Evolutionary conservation across 192 early-diverging fungal genomes (phyloP).

Genomic region (Radiomyces spectabilis): DNA sequence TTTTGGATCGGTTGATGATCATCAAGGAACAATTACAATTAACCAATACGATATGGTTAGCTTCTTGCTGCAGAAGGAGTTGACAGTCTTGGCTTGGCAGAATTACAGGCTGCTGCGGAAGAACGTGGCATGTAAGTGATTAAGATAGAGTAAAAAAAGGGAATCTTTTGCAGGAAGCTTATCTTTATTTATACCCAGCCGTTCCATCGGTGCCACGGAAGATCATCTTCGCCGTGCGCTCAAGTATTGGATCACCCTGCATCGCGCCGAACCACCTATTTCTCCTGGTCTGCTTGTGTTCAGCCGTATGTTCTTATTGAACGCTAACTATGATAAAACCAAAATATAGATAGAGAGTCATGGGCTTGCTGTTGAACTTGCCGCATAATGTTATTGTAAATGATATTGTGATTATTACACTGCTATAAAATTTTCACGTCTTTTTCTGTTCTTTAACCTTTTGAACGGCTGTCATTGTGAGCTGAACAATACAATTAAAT

Average conservation of each 20-base stretch:
- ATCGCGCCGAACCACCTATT: slow-evolving; percentile 21
- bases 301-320: slow-evolving; percentile 43
- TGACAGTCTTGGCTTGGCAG: slow-evolving; percentile 24
- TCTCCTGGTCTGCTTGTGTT: slow-evolving; percentile 35
- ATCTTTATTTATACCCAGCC: no score
- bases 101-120: slow-evolving; percentile 38
- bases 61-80: slow-evolving; percentile 36
- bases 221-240: slow-evolving; percentile 34
- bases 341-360: no score
- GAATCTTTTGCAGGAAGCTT: no score
- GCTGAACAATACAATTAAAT: no score
- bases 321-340: slow-evolving; percentile 32
- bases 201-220: slow-evolving; percentile 30
- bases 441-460: no score
- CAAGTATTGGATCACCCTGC: slow-evolving; percentile 36
- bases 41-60: slow-evolving; percentile 1
- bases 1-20: background rate
- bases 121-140: slow-evolving; percentile 43
- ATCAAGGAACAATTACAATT: background rate
- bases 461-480: no score
- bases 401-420: no score
- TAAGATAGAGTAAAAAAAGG: background rate
- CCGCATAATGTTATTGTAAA: no score
- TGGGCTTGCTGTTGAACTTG: no score
- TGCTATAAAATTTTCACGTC: no score